phyloP scores from a whole-genome alignment of 768 basidiomycete species.

The Cubamyces lactineus region DNA sequence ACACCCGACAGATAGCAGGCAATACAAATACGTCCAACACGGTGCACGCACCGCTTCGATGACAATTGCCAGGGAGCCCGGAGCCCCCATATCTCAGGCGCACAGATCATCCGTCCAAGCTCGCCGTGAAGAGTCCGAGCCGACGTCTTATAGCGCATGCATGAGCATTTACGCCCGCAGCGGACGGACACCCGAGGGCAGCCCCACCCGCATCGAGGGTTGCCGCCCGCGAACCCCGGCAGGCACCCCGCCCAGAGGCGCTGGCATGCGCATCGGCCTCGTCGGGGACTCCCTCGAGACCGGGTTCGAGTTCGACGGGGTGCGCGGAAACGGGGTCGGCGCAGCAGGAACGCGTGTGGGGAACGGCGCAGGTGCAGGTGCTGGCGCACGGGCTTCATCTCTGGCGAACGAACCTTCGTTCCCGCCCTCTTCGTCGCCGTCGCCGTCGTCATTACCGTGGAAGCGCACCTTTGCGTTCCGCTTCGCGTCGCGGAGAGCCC shows the following conservation, averaged over 20 bases:
- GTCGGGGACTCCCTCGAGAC: conserved; percentile 15
- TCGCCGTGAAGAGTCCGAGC: background rate
- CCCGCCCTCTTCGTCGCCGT: background rate
- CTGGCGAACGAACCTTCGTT: background rate
- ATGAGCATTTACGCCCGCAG: conserved; percentile 17
- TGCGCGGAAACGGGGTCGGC: conserved; percentile 2
- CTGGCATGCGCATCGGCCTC: conserved; percentile 10
- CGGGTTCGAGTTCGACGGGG: background rate
- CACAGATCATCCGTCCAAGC: background rate
- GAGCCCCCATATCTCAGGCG: too few relatives aligned
- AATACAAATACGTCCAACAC: too few relatives aligned
- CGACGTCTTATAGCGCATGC: background rate
- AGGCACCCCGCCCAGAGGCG: conserved; percentile 11
- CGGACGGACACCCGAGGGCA: conserved; percentile 30
- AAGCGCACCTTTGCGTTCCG: conserved; percentile 32
- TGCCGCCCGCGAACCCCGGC: conserved; percentile 24
- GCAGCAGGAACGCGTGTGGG: background rate
- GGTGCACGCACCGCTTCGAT: too few relatives aligned
- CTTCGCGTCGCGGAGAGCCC: conserved; percentile 30
- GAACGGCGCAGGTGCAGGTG: background rate
- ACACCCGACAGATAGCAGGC: too few relatives aligned
- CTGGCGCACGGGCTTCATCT: background rate
- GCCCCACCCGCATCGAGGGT: conserved; percentile 21
- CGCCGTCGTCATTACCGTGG: conserved; percentile 19
- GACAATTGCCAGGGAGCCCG: too few relatives aligned